These are phyloP conservation scores for Paramecium octaurelia DNA, from an alignment of 73 alveolate genomes.

Conservation along the genomic window DNA sequence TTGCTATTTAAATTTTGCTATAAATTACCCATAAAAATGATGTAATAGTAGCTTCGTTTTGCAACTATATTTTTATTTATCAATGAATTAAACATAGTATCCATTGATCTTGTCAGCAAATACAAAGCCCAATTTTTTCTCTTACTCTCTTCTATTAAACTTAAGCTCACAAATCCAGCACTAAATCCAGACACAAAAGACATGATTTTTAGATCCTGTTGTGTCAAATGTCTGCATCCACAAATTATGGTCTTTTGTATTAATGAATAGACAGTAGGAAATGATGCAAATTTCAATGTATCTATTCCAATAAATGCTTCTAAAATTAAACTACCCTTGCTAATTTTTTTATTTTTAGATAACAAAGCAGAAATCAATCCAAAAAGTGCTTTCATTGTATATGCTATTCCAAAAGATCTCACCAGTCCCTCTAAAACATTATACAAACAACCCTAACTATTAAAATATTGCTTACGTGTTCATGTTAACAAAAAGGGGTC, in stretches of 20 bases:
- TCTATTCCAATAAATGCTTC: background rate
- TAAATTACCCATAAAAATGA: background rate
- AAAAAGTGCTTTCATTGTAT: constrained; percentile 5
- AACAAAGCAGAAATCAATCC: background rate
- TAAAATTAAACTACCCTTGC: background rate
- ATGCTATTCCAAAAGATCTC: constrained; percentile 40
- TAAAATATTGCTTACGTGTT: background rate
- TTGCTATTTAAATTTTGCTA: background rate
- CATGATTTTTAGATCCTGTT: background rate
- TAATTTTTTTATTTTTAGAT: background rate
- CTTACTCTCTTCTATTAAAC: background rate
- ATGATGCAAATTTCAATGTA: constrained; percentile 9
- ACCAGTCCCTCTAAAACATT: background rate
- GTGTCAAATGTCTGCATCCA: background rate
- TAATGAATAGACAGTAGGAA: background rate
- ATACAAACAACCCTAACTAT: background rate
- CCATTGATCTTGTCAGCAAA: constrained; percentile 30
- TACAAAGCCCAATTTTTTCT: constrained; percentile 38
- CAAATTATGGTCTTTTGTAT: background rate
- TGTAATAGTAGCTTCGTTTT: constrained; percentile 1
- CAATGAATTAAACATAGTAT: constrained; percentile 37
- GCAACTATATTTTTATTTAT: constrained; percentile 3
- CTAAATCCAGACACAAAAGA: constrained; percentile 28
- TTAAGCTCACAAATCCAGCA: constrained; percentile 5
- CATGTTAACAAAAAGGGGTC: background rate